A percentile compares a stretch with the other conserved stretches of the same genome.
Evolutionary conservation across 352 stramenopile genomes (phyloP).

Genomic region (Globisporangium barbulae): DNA sequence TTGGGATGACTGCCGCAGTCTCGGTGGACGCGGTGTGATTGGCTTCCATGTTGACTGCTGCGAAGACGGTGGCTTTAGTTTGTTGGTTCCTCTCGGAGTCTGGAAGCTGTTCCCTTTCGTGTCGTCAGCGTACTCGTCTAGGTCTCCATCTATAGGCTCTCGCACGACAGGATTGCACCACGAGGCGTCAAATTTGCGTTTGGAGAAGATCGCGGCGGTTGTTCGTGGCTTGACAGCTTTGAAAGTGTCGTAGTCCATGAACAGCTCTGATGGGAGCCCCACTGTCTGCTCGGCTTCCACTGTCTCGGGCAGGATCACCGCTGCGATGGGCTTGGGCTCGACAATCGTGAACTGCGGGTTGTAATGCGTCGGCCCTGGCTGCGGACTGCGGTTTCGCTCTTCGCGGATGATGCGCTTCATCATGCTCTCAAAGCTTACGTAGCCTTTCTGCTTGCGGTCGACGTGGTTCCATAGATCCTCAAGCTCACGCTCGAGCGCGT

Average conservation of each 20-base stretch:
- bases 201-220: slow-evolving; percentile 43
- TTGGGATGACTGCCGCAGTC: background rate
- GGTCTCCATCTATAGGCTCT: slow-evolving; percentile 8
- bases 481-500: slow-evolving; percentile 43
- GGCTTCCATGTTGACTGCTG: background rate
- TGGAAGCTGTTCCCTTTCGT: background rate
- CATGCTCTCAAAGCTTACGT: slow-evolving; percentile 18
- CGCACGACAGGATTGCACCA: slow-evolving; percentile 70
- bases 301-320: slow-evolving; percentile 52
- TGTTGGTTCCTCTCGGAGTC: background rate
- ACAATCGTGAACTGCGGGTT: slow-evolving; percentile 43
- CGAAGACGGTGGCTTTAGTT: background rate
- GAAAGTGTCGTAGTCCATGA: slow-evolving; percentile 72
- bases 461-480: slow-evolving; percentile 53
- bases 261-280: slow-evolving; percentile 49
- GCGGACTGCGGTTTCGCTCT: slow-evolving; percentile 41
- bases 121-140: background rate
- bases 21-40: slow-evolving; percentile 9
- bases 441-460: slow-evolving; percentile 16
- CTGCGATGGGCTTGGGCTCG: slow-evolving; percentile 30
- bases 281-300: slow-evolving; percentile 21
- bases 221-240: slow-evolving; percentile 53
- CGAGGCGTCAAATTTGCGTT: slow-evolving; percentile 57
- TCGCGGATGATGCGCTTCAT: slow-evolving; percentile 22
- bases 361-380: slow-evolving; percentile 73